phyloP scores from a whole-genome alignment of 1,284 basidiomycete species.

The Irpex lacteus region DNA sequence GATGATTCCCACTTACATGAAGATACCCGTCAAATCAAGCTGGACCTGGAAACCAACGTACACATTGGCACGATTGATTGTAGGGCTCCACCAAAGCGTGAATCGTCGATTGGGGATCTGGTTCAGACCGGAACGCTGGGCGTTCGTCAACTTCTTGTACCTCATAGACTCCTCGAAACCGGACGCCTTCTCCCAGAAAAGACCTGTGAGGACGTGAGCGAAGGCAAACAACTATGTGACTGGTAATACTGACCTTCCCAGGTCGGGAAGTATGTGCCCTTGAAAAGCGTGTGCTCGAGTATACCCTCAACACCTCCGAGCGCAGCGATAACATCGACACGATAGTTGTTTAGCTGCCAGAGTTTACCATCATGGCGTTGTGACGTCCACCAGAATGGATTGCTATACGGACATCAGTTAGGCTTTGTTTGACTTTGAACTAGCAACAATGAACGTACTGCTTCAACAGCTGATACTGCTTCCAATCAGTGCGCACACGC shows the following conservation, averaged over 20 bases:
- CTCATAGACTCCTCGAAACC: slow-evolving; percentile 98
- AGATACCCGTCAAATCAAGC: slow-evolving; percentile 93
- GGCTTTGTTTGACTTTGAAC: neutral
- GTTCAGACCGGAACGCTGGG: slow-evolving; percentile 93
- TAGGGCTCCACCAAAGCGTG: slow-evolving; percentile 99
- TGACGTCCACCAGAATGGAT: slow-evolving; percentile 99
- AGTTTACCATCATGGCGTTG: slow-evolving; percentile 98
- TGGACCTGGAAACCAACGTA: slow-evolving; percentile 99
- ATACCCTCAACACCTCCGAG: slow-evolving; percentile 98
- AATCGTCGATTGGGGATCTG: slow-evolving; percentile 99
- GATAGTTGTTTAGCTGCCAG: slow-evolving; percentile 98
- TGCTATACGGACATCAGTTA: slow-evolving; percentile 42
- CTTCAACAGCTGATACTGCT: slow-evolving; percentile 94
- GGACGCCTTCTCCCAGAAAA: slow-evolving; percentile 96
- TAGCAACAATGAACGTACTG: slow-evolving; percentile 47
- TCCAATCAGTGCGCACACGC: slow-evolving; percentile 96
- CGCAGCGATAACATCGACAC: slow-evolving; percentile 98
- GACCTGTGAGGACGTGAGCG: slow-evolving; percentile 39
- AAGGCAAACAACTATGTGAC: neutral
- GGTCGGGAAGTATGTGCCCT: slow-evolving; percentile 93
- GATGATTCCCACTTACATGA: slow-evolving; percentile 55
- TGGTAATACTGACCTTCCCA: slow-evolving; percentile 63
- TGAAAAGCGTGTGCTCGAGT: slow-evolving; percentile 96
- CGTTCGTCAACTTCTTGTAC: slow-evolving; percentile 95
- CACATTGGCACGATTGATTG: slow-evolving; percentile 97